phyloP scores from a whole-genome alignment of 192 early-diverging fungal genomes.

The Thamnidium elegans region DNA sequence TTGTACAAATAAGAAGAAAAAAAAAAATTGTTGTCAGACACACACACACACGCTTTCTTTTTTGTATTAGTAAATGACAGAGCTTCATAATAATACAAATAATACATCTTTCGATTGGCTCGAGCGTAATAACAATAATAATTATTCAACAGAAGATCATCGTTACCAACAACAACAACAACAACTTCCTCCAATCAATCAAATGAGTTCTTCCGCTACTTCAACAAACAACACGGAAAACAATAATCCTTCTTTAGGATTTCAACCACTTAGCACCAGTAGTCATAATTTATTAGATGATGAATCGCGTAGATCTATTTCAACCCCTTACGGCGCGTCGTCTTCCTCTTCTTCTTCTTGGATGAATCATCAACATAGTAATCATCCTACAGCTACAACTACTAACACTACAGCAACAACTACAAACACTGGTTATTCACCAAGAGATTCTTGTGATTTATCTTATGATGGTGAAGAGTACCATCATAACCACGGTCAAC shows the following conservation, averaged over 20 bases:
- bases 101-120: constrained; percentile 7
- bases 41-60: neutral
- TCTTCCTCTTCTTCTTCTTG: neutral
- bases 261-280: neutral
- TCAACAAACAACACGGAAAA: neutral
- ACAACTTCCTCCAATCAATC: neutral
- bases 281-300: constrained; percentile 7
- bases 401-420: neutral
- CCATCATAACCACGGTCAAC: constrained; percentile 4
- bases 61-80: constrained; percentile 9
- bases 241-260: neutral
- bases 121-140: constrained; percentile 1
- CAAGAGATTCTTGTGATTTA: constrained; percentile 11
- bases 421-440: constrained; percentile 9
- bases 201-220: neutral
- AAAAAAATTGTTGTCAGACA: neutral
- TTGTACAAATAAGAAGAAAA: neutral
- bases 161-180: neutral
- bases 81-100: constrained; percentile 10
- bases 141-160: neutral
- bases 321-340: neutral
- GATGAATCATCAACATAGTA: neutral
- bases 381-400: neutral
- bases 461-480: constrained; percentile 11
- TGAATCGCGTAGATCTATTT: constrained; percentile 6